Conservation (phyloP, 192 early-diverging fungal genomes). For the Allomyces macrogynus region DNA sequence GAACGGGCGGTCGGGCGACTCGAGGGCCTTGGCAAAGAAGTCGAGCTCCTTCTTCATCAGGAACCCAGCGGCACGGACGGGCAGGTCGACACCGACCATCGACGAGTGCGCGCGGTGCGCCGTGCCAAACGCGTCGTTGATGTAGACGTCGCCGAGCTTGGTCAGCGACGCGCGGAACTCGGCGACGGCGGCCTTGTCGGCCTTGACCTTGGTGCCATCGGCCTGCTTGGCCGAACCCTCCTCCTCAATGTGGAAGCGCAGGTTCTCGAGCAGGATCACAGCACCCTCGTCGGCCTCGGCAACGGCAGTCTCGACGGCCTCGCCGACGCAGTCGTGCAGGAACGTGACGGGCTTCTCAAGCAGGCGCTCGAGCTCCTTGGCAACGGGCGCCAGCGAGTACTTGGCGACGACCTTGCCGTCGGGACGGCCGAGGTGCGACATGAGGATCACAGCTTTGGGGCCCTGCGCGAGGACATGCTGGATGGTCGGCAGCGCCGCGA, state of each 20-base stretch:
- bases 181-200: slow-evolving; percentile 50
- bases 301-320: slow-evolving; percentile 59
- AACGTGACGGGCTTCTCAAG: slow-evolving; percentile 70
- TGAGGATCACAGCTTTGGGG: slow-evolving; percentile 74
- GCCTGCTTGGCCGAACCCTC: slow-evolving; percentile 84
- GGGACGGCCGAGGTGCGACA: slow-evolving; percentile 94
- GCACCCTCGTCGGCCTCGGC: slow-evolving; percentile 42
- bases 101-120: slow-evolving; percentile 95
- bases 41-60: slow-evolving; percentile 98
- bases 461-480: slow-evolving; percentile 69
- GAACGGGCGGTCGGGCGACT: slow-evolving; percentile 81
- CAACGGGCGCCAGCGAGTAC: slow-evolving; percentile 81
- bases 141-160: slow-evolving; percentile 83
- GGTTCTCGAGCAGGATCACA: slow-evolving; percentile 89
- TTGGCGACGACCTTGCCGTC: slow-evolving; percentile 73
- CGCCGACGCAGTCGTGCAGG: slow-evolving; percentile 83
- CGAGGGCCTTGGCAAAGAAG: slow-evolving; percentile 92
- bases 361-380: slow-evolving; percentile 56
- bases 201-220: slow-evolving; percentile 81
- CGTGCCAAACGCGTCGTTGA: slow-evolving; percentile 98
- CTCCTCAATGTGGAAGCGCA: slow-evolving; percentile 96
- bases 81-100: slow-evolving; percentile 88
- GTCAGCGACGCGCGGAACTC: slow-evolving; percentile 81
- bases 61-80: slow-evolving; percentile 78
- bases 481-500: slow-evolving; percentile 84